A percentile compares a stretch with the other conserved stretches of the same genome.
phyloP scores from a whole-genome alignment of 2,329 filamentous ascomycete species.

The Didymella pomorum region DNA sequence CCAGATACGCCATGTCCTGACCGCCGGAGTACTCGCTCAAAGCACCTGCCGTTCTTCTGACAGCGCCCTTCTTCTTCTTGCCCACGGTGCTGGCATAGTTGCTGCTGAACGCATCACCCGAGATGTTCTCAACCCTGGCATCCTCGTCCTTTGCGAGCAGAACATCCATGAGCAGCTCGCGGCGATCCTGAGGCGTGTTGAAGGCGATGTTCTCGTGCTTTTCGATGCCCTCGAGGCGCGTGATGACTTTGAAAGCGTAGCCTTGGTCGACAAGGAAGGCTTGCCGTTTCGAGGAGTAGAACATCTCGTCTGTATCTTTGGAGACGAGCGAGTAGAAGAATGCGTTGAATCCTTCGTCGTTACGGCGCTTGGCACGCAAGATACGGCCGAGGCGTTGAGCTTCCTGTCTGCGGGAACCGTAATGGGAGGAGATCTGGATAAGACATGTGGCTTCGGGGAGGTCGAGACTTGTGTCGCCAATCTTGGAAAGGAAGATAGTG shows the following conservation, averaged over 20 bases:
- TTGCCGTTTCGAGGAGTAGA: constrained; percentile 94
- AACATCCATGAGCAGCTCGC: constrained; percentile 87
- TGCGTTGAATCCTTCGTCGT: constrained; percentile 98
- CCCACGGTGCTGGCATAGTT: constrained; percentile 48
- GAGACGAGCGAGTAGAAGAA: constrained; percentile 98
- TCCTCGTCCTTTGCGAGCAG: constrained; percentile 82
- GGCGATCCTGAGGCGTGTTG: constrained; percentile 77
- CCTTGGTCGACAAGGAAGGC: constrained; percentile 98
- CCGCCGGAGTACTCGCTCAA: constrained; percentile 88
- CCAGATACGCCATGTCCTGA: constrained; percentile 89
- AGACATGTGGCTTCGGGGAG: constrained; percentile 94
- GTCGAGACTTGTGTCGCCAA: constrained; percentile 97
- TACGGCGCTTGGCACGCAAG: constrained; percentile 90
- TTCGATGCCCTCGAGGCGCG: constrained; percentile 89
- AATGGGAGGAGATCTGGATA: constrained; percentile 97
- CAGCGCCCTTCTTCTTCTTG: constrained; percentile 67
- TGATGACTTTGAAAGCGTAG: constrained; percentile 99
- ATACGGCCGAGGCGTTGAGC: constrained; percentile 93
- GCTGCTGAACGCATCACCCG: constrained; percentile 71
- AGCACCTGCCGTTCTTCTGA: constrained; percentile 81
- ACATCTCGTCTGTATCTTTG: constrained; percentile 98
- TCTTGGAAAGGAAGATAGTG: constrained; percentile 95
- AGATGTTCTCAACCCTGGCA: constrained; percentile 74
- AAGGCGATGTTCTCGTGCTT: constrained; percentile 83
- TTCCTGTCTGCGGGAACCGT: constrained; percentile 95